phyloP scores from a whole-genome alignment of 208 protist genomes.

The Crithidia fasciculata region DNA sequence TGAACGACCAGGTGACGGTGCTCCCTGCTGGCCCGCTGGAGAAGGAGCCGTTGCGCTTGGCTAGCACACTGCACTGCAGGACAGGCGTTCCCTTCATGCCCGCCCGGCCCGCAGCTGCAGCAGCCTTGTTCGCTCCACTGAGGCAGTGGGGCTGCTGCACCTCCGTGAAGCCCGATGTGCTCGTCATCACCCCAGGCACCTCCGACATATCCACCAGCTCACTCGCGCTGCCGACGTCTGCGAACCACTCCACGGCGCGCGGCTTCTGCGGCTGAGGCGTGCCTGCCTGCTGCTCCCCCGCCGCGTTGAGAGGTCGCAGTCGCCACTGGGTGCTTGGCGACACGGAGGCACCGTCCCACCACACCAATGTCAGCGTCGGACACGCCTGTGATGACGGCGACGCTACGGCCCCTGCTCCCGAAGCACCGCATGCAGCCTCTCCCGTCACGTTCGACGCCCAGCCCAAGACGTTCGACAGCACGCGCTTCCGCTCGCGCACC shows the following conservation, averaged over 20 bases:
- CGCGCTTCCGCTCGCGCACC: background rate
- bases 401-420: background rate
- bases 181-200: slow-evolving; percentile 36
- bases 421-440: background rate
- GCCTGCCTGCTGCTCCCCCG: background rate
- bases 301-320: slow-evolving; percentile 28
- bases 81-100: slow-evolving; percentile 7
- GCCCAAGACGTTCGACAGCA: slow-evolving; percentile 4
- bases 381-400: background rate
- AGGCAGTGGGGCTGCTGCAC: slow-evolving; percentile 29
- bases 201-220: slow-evolving; percentile 34
- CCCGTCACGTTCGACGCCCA: background rate
- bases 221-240: slow-evolving; percentile 29
- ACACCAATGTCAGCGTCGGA: slow-evolving; percentile 12
- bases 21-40: background rate
- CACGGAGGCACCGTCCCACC: slow-evolving; percentile 42
- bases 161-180: slow-evolving; percentile 49
- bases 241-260: slow-evolving; percentile 54
- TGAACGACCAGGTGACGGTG: slow-evolving; percentile 32
- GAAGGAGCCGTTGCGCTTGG: background rate
- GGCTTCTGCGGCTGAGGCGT: background rate
- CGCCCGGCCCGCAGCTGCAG: background rate
- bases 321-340: slow-evolving; percentile 63
- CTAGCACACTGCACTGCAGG: slow-evolving; percentile 13
- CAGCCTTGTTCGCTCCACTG: slow-evolving; percentile 7